Base-by-base conservation (phyloP, 495 filamentous ascomycete species). In the Penicillium odoratum region DNA sequence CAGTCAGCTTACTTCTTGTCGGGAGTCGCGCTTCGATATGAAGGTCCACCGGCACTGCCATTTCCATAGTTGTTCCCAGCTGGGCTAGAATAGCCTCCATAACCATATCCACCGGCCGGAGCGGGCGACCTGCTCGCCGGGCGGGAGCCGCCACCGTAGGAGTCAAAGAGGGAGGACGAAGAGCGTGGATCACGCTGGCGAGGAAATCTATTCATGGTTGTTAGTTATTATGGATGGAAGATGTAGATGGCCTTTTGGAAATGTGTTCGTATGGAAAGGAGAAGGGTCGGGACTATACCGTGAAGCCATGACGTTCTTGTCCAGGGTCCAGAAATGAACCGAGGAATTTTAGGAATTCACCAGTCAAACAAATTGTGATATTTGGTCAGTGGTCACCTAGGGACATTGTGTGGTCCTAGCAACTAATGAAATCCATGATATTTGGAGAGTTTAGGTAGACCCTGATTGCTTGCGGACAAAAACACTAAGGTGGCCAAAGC, bases 121-220 rank as follows among this genome's bases (percentile, higher is more conserved):
- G 73, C 77, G 26, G 80, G 81, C 21, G 84, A 83, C 62, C 71
- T 78, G 48, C 77, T 79, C 45, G 77, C 75, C 4, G 76, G 75
- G 40, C 76, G 66, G 31, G 76, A 78, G 61, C 84, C 82, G 67
- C 87, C 87, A 65, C 81, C 83, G 74, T 96, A 96, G 67, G 84
- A 82, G 62, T 89, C 88, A 81, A 98, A 97, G 68, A 98, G 89
- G 61, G 90, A 85, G 62, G 83, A 86, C 61, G 90, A 83, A 69
- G 81, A 81, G 73, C 92, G 91, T 54, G 92, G 87, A 74, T 96
- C 91, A 65, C 91, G 91, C 69, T 93, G 88, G 56, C 82, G 72
- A 48, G 78, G 75, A 61, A 88, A 87, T 76, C 86, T 87, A 56
- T 25, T 51, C 21, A 7, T n/a, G 26, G 16, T 7, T 38, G 11